Conservation (phyloP, 257 asterid genomes). For the Solanum ahanhuiri region DNA sequence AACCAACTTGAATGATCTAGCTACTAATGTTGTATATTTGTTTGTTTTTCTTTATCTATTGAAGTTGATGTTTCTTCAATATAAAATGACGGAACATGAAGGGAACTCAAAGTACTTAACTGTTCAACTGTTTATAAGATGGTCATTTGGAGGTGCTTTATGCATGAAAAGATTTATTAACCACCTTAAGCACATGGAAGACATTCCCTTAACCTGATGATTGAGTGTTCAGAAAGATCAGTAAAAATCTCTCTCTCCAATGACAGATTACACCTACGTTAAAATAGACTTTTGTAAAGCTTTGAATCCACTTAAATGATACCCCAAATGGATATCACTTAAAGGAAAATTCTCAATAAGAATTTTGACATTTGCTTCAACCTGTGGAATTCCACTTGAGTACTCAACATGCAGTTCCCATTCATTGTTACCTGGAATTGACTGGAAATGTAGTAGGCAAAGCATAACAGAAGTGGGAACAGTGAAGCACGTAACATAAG, state of each 20-base stretch:
- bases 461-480: background rate
- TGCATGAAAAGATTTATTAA: background rate
- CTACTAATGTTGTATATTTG: background rate
- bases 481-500: background rate
- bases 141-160: background rate
- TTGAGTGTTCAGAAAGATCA: conserved; percentile 2
- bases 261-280: background rate
- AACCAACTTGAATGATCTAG: background rate
- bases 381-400: background rate
- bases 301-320: background rate
- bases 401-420: background rate
- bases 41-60: background rate
- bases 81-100: background rate
- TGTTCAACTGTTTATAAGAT: background rate
- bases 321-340: background rate
- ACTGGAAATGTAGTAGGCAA: background rate
- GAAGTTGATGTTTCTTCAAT: background rate
- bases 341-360: background rate
- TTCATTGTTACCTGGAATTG: background rate
- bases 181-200: conserved; percentile 3
- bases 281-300: background rate
- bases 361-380: background rate
- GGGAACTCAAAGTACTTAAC: background rate
- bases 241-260: background rate
- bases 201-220: background rate